These are phyloP conservation scores for Lasiodiplodia sp. DNA, from an alignment of 2,329 filamentous ascomycete genomes.

Conservation along the genomic window DNA sequence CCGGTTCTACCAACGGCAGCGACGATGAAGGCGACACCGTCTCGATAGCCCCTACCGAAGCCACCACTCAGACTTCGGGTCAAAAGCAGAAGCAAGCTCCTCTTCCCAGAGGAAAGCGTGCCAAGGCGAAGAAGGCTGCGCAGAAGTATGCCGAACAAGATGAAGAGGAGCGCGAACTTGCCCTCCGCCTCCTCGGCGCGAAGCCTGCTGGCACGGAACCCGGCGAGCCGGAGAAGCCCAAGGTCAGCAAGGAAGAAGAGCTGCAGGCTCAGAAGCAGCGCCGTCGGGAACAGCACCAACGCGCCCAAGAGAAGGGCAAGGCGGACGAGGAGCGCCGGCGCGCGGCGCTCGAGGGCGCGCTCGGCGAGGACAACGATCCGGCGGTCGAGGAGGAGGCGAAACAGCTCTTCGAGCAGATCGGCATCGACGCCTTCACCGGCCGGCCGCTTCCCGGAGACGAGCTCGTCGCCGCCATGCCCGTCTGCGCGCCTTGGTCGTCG, in stretches of 20 bases:
- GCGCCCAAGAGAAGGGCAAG: slow-evolving; percentile 76
- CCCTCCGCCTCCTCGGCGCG: slow-evolving; percentile 86
- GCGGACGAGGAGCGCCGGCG: slow-evolving; percentile 76
- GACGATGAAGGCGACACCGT: slow-evolving; percentile 39
- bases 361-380: slow-evolving; percentile 36
- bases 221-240: slow-evolving; percentile 68
- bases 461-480: slow-evolving; percentile 69
- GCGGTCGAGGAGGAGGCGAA: slow-evolving; percentile 68
- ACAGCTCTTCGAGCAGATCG: slow-evolving; percentile 58
- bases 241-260: slow-evolving; percentile 74
- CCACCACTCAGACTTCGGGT: slow-evolving; percentile 28
- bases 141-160: slow-evolving; percentile 93
- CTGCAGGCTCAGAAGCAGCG: slow-evolving; percentile 75
- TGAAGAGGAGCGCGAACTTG: slow-evolving; percentile 85
- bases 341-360: slow-evolving; percentile 40
- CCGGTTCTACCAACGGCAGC: slow-evolving; percentile 30
- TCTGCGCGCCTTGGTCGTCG: slow-evolving; percentile 70
- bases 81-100: slow-evolving; percentile 34
- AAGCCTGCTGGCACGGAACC: slow-evolving; percentile 70
- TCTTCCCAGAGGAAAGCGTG: slow-evolving; percentile 73
- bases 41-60: slow-evolving; percentile 39
- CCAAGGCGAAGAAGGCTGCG: slow-evolving; percentile 86
- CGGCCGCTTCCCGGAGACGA: slow-evolving; percentile 83
- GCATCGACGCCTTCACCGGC: slow-evolving; percentile 77
- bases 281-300: slow-evolving; percentile 79